A percentile compares a stretch with the other conserved stretches of the same genome.
These are phyloP conservation scores for Pestalotiopsis sp. DNA, from an alignment of 2,329 filamentous ascomycete species.

Conservation along the genomic window DNA sequence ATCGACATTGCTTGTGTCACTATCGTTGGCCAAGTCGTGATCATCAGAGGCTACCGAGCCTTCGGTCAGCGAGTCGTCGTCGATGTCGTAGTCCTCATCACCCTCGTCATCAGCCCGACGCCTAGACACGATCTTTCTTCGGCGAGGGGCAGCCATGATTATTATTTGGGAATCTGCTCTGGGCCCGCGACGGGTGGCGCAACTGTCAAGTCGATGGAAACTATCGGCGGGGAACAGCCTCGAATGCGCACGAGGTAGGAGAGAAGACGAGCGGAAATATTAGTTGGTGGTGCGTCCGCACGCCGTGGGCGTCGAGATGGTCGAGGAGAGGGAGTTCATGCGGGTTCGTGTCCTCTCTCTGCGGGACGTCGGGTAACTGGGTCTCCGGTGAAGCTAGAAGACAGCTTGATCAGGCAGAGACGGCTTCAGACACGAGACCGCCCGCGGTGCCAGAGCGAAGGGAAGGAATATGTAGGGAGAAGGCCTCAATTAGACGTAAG, in stretches of 20 bases:
- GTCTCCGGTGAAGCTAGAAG: neutral
- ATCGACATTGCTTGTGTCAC: conserved; percentile 66
- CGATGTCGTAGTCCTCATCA: conserved; percentile 67
- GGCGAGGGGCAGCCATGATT: conserved; percentile 54
- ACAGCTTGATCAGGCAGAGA: neutral
- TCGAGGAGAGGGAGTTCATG: conserved; percentile 27
- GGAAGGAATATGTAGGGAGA: conserved; percentile 5
- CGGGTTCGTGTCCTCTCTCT: conserved; percentile 20
- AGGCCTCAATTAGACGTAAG: conserved; percentile 8
- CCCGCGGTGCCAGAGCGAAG: conserved; percentile 13
- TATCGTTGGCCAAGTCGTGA: conserved; percentile 60
- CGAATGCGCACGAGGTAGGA: conserved; percentile 4
- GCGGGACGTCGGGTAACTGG: conserved; percentile 20
- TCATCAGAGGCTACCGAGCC: conserved; percentile 66
- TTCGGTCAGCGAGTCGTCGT: conserved; percentile 69
- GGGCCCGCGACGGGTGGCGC: conserved; percentile 10
- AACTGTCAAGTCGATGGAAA: conserved; percentile 3
- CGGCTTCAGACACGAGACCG: conserved; percentile 9
- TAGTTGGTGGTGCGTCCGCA: conserved; percentile 24
- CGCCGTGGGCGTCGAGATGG: conserved; percentile 33
- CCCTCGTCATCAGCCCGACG: conserved; percentile 72
- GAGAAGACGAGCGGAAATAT: conserved; percentile 12
- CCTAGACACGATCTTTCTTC: conserved; percentile 68
- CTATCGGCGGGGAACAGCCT: conserved; percentile 8
- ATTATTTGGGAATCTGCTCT: conserved; percentile 18